phyloP scores from a whole-genome alignment of 2,329 filamentous ascomycete genomes.

The Trichoderma pleuroti region DNA sequence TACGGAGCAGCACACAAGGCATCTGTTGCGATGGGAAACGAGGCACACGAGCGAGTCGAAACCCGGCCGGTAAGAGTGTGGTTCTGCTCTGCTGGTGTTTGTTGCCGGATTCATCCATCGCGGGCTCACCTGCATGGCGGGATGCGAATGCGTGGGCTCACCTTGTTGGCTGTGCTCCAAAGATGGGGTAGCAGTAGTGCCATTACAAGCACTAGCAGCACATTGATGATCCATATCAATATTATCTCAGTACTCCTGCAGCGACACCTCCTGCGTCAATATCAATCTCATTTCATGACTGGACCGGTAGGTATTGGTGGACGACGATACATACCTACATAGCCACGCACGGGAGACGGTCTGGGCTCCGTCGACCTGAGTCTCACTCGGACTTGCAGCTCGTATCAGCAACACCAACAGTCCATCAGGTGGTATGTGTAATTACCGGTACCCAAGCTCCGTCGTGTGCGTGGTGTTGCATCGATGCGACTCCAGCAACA shows the following conservation, averaged over 20 bases:
- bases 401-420: not conserved
- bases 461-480: not conserved
- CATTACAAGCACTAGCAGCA: not conserved
- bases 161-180: not conserved
- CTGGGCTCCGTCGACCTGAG: not conserved
- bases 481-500: not conserved
- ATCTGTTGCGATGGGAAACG: not conserved
- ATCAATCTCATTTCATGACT: not conserved
- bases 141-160: not conserved
- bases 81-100: not conserved
- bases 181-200: not conserved
- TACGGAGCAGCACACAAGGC: not conserved
- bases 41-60: constrained; percentile 3
- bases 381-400: not conserved
- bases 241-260: not conserved
- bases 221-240: not conserved
- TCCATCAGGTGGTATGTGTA: not conserved
- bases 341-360: not conserved
- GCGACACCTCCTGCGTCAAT: not conserved
- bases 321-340: not conserved
- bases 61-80: not conserved
- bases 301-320: not conserved
- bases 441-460: not conserved
- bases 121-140: constrained; percentile 1
- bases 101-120: not conserved